Base-by-base conservation (phyloP, 2,329 filamentous ascomycete genomes). In the Neurospora sp. region DNA sequence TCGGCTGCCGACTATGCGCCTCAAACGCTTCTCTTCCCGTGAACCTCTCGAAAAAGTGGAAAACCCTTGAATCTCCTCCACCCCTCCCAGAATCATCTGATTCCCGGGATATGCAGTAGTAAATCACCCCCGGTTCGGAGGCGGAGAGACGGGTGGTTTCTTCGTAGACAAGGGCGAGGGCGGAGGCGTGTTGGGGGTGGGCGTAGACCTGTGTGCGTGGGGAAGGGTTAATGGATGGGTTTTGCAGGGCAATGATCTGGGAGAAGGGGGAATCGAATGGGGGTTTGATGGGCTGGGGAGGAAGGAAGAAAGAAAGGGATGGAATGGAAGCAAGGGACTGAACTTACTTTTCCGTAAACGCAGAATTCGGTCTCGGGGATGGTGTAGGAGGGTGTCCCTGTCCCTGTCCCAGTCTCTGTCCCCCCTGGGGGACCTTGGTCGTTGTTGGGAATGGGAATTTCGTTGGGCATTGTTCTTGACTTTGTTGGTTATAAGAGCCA, bases 1-100 rank as follows among this genome's bases (percentile, higher is more conserved):
- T 73, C 0, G 77, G 75, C 70, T 76, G 74, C 4, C 70, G 43
- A 67, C 76, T 78, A 67, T 80, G 78, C 40, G 72, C 73, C 1
- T 78, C 75, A 67, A 79, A 79, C 6, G 76, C 77, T 38, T 72
- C 67, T 43, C 70, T 72, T 8, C 73, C 74, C 36, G 71, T 75
- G 43, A 78, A 79, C 46, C 75, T 74, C 72, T 79, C 77, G 68
- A 78, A 79, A 71, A 79, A 78, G 66, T 79, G 76, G 68, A 79
- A 80, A n/a, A 78, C 69, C 37, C 67, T 75, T 6, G 43, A 3
- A 11, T 10, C 6, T 72, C 72, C 66, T 6, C 33, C 33, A 33
- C 28, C 28, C 28, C 4, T 33, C 28, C 5, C 28, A 33, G 5
- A 33, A 33, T 36, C 33, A 1, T 36, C 6, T 40, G 43, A 23